Percentiles rank a stretch among this genome's conserved stretches.
Evolutionary conservation across 2,329 filamentous ascomycete genomes (phyloP).

Genomic region (Talaromyces sp.): DNA sequence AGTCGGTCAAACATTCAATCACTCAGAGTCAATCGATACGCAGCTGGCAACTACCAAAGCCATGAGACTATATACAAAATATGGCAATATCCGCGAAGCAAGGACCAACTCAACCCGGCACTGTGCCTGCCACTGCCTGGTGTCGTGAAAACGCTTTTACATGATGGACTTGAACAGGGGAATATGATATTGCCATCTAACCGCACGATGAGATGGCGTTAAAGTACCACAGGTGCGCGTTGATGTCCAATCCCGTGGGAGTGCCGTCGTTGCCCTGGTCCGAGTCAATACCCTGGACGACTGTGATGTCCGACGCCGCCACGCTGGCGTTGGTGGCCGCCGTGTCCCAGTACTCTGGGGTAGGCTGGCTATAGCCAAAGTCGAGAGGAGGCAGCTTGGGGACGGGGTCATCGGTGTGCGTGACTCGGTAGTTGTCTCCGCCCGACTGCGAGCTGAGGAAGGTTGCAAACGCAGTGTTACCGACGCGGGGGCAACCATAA

Average conservation of each 20-base stretch:
- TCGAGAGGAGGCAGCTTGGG: constrained; percentile 31
- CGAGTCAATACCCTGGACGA: constrained; percentile 27
- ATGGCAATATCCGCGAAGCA: neutral
- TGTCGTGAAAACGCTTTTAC: neutral
- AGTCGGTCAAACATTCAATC: neutral
- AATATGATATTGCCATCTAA: neutral
- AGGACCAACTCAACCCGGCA: neutral
- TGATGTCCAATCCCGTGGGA: constrained; percentile 14
- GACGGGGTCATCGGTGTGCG: constrained; percentile 33
- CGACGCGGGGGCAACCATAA: constrained; percentile 39
- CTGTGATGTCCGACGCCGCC: constrained; percentile 25
- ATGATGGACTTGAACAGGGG: neutral
- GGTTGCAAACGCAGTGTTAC: constrained; percentile 30
- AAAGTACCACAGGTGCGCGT: constrained; percentile 31
- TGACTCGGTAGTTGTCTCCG: constrained; percentile 30
- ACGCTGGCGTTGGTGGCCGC: constrained; percentile 22
- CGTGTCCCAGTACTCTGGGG: constrained; percentile 38
- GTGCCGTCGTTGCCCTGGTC: constrained; percentile 29
- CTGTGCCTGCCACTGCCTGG: neutral
- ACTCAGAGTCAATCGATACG: neutral
- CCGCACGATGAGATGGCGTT: neutral
- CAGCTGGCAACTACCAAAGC: neutral
- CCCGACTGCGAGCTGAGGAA: constrained; percentile 30
- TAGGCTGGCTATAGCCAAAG: constrained; percentile 30
- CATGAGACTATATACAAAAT: neutral